A percentile compares a stretch with the other conserved stretches of the same genome.
These are phyloP conservation scores for Brassica incana DNA, from an alignment of 345 rosid species.

Conservation along the genomic window DNA sequence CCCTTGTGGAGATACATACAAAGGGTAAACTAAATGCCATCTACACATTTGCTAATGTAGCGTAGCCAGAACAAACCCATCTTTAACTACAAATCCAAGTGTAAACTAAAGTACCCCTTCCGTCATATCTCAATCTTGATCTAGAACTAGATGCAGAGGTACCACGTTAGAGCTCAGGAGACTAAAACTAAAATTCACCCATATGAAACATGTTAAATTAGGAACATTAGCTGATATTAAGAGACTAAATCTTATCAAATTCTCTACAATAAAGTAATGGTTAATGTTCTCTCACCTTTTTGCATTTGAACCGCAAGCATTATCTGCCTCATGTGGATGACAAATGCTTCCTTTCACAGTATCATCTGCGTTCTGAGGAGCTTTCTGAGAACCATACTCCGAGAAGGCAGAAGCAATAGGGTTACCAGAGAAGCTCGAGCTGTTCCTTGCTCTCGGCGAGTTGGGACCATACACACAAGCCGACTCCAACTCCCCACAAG, in stretches of 20 bases:
- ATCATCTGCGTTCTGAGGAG: constrained; percentile 46
- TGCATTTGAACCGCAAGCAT: constrained; percentile 37
- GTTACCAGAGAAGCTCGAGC: constrained; percentile 47
- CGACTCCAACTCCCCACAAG: constrained; percentile 53
- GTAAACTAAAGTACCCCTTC: background rate
- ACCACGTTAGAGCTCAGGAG: background rate
- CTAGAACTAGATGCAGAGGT: constrained; percentile 5
- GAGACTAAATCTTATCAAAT: background rate
- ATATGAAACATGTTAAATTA: background rate
- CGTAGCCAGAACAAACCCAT: background rate
- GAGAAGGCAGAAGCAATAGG: constrained; percentile 66
- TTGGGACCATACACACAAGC: constrained; percentile 74
- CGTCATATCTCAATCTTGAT: background rate
- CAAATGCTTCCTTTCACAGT: constrained; percentile 43
- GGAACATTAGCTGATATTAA: background rate
- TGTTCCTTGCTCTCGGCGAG: constrained; percentile 64
- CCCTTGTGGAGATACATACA: constrained; percentile 9
- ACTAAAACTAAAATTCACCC: constrained; percentile 15
- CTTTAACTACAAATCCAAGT: constrained; percentile 6
- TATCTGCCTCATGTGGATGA: constrained; percentile 33
- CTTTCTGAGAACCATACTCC: constrained; percentile 49
- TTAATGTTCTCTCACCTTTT: constrained; percentile 54
- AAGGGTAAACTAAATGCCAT: background rate
- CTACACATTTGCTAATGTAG: background rate
- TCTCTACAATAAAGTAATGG: background rate